phyloP scores from a whole-genome alignment of 768 basidiomycete species.

The Leccinum obscurum region DNA sequence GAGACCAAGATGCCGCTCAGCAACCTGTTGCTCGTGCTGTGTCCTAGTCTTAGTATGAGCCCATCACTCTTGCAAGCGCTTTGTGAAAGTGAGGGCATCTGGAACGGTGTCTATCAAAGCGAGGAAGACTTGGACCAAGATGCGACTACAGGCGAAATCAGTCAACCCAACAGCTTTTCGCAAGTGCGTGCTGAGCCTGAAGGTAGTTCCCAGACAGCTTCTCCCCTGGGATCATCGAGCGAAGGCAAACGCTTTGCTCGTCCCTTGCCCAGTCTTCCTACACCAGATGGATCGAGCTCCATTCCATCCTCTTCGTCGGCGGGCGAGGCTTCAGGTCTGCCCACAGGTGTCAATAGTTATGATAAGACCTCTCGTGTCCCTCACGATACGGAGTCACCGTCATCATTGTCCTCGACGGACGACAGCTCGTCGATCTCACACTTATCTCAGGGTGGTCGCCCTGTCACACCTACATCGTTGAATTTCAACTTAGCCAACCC shows the following conservation, averaged over 20 bases:
- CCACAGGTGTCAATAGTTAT: neutral
- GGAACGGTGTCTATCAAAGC: conserved; percentile 40
- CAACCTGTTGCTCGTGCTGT: conserved; percentile 85
- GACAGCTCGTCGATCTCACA: conserved; percentile 37
- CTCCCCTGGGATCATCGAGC: conserved; percentile 3
- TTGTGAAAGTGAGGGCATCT: conserved; percentile 70
- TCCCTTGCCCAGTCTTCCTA: conserved; percentile 30
- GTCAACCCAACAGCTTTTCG: neutral
- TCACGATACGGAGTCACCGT: conserved; percentile 23
- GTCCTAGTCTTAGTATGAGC: conserved; percentile 81
- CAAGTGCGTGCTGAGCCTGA: neutral
- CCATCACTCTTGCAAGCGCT: conserved; percentile 70
- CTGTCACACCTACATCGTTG: conserved; percentile 37
- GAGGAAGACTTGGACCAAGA: conserved; percentile 10
- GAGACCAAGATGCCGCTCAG: conserved; percentile 92
- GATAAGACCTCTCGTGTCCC: conserved; percentile 1
- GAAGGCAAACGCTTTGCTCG: conserved; percentile 21
- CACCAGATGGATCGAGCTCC: conserved; percentile 1
- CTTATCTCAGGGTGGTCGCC: conserved; percentile 30
- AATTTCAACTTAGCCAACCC: conserved; percentile 28
- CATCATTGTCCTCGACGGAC: conserved; percentile 29
- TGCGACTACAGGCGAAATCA: neutral
- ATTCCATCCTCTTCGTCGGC: conserved; percentile 7
- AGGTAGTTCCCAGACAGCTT: neutral
- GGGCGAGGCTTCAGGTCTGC: conserved; percentile 6